These are phyloP conservation scores for Lentinus tigrinus DNA, from an alignment of 768 basidiomycete genomes.

Conservation along the genomic window DNA sequence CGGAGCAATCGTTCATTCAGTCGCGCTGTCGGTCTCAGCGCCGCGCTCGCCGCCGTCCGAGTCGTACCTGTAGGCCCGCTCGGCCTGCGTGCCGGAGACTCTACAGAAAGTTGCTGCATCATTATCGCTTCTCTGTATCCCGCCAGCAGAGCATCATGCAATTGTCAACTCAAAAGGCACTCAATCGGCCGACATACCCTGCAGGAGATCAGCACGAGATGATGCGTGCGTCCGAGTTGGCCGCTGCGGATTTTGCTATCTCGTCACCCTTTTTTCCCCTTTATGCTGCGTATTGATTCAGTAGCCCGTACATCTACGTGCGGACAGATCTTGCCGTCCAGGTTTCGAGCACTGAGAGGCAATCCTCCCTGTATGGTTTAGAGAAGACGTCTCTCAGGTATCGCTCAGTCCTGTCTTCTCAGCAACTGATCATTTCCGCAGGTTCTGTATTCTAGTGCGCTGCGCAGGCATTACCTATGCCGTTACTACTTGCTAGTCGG, in stretches of 20 bases:
- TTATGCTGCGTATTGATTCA: not conserved
- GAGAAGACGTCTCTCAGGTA: not conserved
- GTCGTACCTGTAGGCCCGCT: no score
- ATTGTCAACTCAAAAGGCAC: no score
- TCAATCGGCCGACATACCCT: no score
- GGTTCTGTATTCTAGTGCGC: slow-evolving; percentile 5
- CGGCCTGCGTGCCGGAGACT: no score
- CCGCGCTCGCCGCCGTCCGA: no score
- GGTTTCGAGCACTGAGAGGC: not conserved
- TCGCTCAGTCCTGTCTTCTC: not conserved
- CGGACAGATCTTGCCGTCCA: not conserved
- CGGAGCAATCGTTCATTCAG: not conserved
- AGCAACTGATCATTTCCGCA: slow-evolving; percentile 2
- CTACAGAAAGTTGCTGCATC: no score
- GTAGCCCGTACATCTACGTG: not conserved
- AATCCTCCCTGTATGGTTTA: slow-evolving; percentile 1
- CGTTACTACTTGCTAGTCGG: not conserved
- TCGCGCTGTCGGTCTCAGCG: not conserved
- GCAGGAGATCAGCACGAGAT: slow-evolving; percentile 13
- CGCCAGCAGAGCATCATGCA: not conserved
- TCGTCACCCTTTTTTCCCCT: not conserved
- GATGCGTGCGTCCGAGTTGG: not conserved
- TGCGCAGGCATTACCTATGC: not conserved
- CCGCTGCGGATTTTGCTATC: not conserved
- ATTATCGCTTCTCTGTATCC: no score